These are phyloP conservation scores for Tremellales sp. DNA, from an alignment of 1,284 basidiomycete species.

Conservation along the genomic window DNA sequence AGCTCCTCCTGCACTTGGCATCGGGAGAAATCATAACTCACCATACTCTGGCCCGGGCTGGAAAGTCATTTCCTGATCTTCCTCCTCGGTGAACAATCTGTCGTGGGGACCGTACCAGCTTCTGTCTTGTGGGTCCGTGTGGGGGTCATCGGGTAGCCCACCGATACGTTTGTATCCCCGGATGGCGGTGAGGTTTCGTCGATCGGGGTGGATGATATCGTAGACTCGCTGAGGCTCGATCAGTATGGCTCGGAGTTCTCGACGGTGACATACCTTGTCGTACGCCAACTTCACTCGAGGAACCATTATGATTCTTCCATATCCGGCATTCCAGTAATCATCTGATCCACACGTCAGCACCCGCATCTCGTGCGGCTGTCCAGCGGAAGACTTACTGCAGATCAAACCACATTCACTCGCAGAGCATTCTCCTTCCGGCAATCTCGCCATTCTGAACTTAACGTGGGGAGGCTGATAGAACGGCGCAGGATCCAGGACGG, in stretches of 20 bases:
- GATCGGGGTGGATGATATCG: conserved; percentile 82
- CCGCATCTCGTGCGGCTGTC: background rate
- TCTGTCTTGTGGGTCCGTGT: conserved; percentile 89
- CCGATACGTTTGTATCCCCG: conserved; percentile 84
- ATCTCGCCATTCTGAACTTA: conserved; percentile 83
- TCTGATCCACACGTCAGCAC: conserved; percentile 23
- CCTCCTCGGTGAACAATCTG: conserved; percentile 80
- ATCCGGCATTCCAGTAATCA: conserved; percentile 85
- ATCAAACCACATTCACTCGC: conserved; percentile 91
- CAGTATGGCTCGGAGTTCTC: background rate
- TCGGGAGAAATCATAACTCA: conserved; percentile 49
- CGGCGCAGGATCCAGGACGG: conserved; percentile 85
- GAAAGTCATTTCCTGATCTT: conserved; percentile 71
- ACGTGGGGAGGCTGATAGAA: conserved; percentile 85
- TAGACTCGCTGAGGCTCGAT: conserved; percentile 65
- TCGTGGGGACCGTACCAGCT: conserved; percentile 93
- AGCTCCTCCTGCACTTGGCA: background rate
- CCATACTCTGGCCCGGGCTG: conserved; percentile 77
- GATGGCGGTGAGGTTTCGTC: conserved; percentile 87
- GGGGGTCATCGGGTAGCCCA: conserved; percentile 86
- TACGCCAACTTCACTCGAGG: conserved; percentile 92
- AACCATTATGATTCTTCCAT: conserved; percentile 92
- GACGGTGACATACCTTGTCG: conserved; percentile 61
- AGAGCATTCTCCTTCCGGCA: conserved; percentile 77
- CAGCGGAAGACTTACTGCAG: conserved; percentile 61